phyloP scores from a whole-genome alignment of 305 asterid species.

The Striga hermonthica region DNA sequence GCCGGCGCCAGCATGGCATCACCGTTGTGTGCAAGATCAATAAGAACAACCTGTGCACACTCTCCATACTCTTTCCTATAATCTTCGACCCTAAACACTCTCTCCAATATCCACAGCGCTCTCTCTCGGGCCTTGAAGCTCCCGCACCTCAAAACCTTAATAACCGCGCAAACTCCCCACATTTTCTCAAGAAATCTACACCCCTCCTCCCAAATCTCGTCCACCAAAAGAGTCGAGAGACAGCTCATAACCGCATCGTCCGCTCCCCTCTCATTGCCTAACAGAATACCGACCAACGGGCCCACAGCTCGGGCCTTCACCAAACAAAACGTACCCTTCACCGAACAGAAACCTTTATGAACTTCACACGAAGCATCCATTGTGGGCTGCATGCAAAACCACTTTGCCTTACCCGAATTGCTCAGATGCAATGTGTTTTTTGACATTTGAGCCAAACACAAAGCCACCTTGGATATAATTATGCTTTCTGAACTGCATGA shows the following conservation, averaged over 20 bases:
- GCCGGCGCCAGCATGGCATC: constrained; percentile 56
- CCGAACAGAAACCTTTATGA: constrained; percentile 57
- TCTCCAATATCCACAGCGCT: constrained; percentile 74
- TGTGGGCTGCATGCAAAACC: constrained; percentile 62
- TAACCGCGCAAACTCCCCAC: constrained; percentile 43
- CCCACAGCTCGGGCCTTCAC: constrained; percentile 55
- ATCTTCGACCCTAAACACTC: constrained; percentile 54
- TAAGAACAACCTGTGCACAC: constrained; percentile 53
- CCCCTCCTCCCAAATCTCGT: constrained; percentile 73
- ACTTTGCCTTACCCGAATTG: constrained; percentile 50
- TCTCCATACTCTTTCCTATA: constrained; percentile 51
- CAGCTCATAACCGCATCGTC: constrained; percentile 59
- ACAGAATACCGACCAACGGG: constrained; percentile 47
- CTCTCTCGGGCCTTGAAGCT: constrained; percentile 54
- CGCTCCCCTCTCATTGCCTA: constrained; percentile 53
- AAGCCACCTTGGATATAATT: constrained; percentile 57
- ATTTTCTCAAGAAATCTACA: constrained; percentile 43
- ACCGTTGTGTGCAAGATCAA: constrained; percentile 76
- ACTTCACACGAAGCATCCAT: constrained; percentile 48
- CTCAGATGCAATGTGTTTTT: constrained; percentile 45
- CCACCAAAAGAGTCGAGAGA: constrained; percentile 59
- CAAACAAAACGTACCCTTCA: constrained; percentile 59
- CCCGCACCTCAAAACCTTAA: constrained; percentile 50
- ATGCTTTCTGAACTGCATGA: constrained; percentile 37
- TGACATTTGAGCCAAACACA: constrained; percentile 65